These are phyloP conservation scores for Fusarium nurragi DNA, from an alignment of 2,329 filamentous ascomycete genomes.

Conservation along the genomic window DNA sequence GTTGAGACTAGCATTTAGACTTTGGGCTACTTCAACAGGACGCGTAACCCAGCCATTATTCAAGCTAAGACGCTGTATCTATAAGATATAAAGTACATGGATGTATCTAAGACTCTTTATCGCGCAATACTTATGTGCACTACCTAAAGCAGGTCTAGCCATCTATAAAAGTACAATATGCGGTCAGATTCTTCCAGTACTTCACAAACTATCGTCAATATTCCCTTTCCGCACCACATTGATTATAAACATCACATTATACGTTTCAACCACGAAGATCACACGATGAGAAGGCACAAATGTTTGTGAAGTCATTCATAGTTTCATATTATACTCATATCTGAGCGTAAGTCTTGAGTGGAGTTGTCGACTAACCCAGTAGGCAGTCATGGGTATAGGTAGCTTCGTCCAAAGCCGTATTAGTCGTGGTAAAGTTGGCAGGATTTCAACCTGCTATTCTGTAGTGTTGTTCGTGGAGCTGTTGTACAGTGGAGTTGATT, in stretches of 20 bases:
- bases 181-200: too few species aligned
- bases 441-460: neutral
- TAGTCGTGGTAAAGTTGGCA: constrained; percentile 4
- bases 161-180: too few species aligned
- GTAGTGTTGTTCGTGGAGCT: neutral
- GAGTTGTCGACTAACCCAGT: constrained; percentile 8
- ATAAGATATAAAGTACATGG: too few species aligned
- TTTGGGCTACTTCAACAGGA: too few species aligned
- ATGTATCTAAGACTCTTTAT: too few species aligned
- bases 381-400: constrained; percentile 18
- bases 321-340: constrained; percentile 24
- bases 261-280: neutral
- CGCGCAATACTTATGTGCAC: too few species aligned
- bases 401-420: constrained; percentile 19
- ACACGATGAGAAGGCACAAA: neutral
- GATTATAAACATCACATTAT: neutral
- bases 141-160: too few species aligned
- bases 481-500: constrained; percentile 4
- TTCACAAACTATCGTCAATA: too few species aligned
- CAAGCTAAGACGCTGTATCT: too few species aligned
- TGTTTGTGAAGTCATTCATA: constrained; percentile 10
- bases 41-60: too few species aligned
- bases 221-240: too few species aligned
- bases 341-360: constrained; percentile 19
- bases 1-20: too few species aligned